phyloP scores from a whole-genome alignment of 164 flowering plant genomes.

The Malania oleifera region DNA sequence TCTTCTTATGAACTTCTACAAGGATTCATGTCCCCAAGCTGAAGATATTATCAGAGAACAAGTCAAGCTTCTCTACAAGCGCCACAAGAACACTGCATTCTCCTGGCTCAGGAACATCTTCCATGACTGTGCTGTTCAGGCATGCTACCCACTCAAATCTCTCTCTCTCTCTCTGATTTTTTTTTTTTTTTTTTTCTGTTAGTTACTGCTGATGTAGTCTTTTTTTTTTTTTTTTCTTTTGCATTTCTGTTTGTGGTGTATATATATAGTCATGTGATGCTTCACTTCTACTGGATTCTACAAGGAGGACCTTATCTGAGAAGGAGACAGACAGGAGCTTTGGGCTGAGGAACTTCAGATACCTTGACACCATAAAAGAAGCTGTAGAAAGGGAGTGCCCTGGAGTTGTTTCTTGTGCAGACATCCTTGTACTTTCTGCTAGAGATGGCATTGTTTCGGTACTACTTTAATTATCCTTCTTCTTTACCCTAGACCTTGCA shows the following conservation, averaged over 20 bases:
- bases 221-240: not conserved
- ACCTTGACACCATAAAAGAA: constrained; percentile 83
- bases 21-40: constrained; percentile 90
- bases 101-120: constrained; percentile 99
- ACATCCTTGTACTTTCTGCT: constrained; percentile 89
- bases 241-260: too few species aligned
- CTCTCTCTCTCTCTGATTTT: not conserved
- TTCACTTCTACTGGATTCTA: constrained; percentile 90
- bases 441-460: constrained; percentile 94
- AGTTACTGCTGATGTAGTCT: not conserved
- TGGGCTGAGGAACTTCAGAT: constrained; percentile 92
- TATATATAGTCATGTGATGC: constrained; percentile 96
- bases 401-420: constrained; percentile 90
- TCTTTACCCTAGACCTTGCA: not conserved
- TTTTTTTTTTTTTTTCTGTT: not conserved
- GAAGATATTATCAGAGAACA: constrained; percentile 90
- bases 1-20: constrained; percentile 86
- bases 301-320: constrained; percentile 91
- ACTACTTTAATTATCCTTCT: not conserved
- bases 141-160: constrained; percentile 6
- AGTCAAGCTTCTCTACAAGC: constrained; percentile 90
- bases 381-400: constrained; percentile 99
- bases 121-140: constrained; percentile 99
- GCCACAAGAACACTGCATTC: constrained; percentile 99
- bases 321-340: constrained; percentile 98